Evolutionary conservation across 2,329 filamentous ascomycete species (phyloP).

Genomic region (Gliomastix tumulicola): DNA sequence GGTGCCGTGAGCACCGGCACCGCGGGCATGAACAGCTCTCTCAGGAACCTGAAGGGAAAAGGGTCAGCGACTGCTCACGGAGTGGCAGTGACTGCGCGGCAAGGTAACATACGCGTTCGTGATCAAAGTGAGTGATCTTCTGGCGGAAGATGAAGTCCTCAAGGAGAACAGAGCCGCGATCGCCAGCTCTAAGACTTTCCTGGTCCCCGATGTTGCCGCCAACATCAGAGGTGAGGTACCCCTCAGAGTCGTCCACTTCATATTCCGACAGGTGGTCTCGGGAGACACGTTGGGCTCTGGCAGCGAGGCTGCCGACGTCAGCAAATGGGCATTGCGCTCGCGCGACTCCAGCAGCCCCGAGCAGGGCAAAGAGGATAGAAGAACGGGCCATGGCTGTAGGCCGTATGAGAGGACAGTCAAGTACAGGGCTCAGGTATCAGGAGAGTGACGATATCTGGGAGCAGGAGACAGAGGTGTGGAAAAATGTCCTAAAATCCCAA

Average conservation of each 20-base stretch:
- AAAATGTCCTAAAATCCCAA: too few relatives aligned
- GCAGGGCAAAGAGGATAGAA: too few relatives aligned
- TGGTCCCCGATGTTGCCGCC: slow-evolving; percentile 64
- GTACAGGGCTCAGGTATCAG: too few relatives aligned
- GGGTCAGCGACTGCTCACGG: neutral
- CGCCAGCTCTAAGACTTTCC: slow-evolving; percentile 58
- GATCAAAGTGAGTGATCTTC: slow-evolving; percentile 65
- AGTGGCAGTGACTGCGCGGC: too few relatives aligned
- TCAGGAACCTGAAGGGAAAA: slow-evolving; percentile 45
- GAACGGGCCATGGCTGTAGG: too few relatives aligned
- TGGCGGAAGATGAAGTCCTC: slow-evolving; percentile 70
- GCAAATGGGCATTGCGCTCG: slow-evolving; percentile 25
- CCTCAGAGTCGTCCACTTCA: slow-evolving; percentile 44
- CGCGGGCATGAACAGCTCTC: slow-evolving; percentile 63
- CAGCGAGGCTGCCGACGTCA: slow-evolving; percentile 14
- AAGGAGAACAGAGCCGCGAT: slow-evolving; percentile 58
- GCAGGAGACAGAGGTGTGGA: too few relatives aligned
- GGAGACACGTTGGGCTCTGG: slow-evolving; percentile 16
- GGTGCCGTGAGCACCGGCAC: slow-evolving; percentile 61
- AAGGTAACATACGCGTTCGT: slow-evolving; percentile 60
- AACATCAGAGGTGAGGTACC: slow-evolving; percentile 57
- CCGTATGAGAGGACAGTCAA: too few relatives aligned
- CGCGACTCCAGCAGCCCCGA: slow-evolving; percentile 15
- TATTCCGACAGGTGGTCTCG: slow-evolving; percentile 23
- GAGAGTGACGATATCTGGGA: too few relatives aligned